Base-by-base conservation (phyloP, 371 early-diverging fungal species). In the Mucor lusitanicus region DNA sequence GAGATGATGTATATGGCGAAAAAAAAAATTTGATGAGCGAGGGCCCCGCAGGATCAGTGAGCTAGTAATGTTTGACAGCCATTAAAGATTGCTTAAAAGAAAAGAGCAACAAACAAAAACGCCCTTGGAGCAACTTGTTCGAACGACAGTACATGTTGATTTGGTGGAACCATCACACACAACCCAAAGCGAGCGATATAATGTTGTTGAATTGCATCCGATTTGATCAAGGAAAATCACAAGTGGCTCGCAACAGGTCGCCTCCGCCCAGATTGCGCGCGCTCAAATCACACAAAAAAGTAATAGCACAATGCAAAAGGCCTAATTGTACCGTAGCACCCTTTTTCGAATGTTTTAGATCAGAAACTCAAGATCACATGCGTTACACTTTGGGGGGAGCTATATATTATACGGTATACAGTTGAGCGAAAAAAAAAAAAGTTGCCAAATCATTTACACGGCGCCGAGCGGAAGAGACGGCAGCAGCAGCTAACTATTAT, bases 251-350 rank as follows among this genome's bases (percentile, higher is more conserved):
- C 44, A 44, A 44, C 6, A n/a, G n/a, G n/a, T n/a, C n/a, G n/a
- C n/a, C n/a, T 17, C 44, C 44, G 44, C n/a, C 44, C 42, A n/a
- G 44, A 19, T 44, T 42, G 42, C 44, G 50, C 44, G 50, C 50
- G 33, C 33, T 8, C 50, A 50, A 50, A 50, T 25, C 25, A 7
- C 25, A 7, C 50, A 50, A 50, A 50, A 50, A 25, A 50, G 50
- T 50, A 50, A 21, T 50, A 25, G 50, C 23, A 7, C 50, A 50
- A 50, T 50, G 50, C 25, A 50, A 17, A 44, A 44, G 19, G 1
- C 50, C 50, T 50, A 50, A 50, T 50, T 23, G 50, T 50, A 50
- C 50, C 50, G 50, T 50, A 50, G 50, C 50, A 50, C 50, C 50
- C 50, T 50, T 50, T 50, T 25, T 44, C 44, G 6, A 37, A 44